Percentiles rank a stretch among this genome's conserved stretches.
These are phyloP conservation scores for Pseudogymnoascus verrucosus DNA, from an alignment of 2,329 filamentous ascomycete genomes.

Conservation along the genomic window DNA sequence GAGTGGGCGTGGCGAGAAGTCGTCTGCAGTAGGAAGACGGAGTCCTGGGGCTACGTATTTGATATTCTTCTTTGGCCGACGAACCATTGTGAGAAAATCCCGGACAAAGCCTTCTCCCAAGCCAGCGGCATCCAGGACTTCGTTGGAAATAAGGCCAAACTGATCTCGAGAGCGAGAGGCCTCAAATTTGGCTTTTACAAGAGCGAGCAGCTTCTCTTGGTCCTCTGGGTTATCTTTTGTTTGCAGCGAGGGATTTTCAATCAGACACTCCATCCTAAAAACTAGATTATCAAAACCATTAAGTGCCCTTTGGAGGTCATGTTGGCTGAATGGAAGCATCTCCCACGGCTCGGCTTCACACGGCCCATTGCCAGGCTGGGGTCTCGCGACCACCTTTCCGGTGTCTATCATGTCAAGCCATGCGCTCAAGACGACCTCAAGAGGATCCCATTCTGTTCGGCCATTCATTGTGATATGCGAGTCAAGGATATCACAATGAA, in stretches of 20 bases:
- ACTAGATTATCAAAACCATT: conserved; percentile 11
- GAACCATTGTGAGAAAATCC: conserved; percentile 1
- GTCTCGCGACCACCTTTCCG: conserved; percentile 14
- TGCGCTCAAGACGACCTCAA: conserved; percentile 16
- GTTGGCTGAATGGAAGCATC: conserved; percentile 13
- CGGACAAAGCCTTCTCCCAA: conserved; percentile 5
- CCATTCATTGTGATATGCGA: conserved; percentile 12
- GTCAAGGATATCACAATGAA: conserved; percentile 10
- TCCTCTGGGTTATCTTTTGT: conserved; percentile 11
- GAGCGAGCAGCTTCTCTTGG: conserved; percentile 6
- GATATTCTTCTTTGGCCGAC: too few relatives aligned
- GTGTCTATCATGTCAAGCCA: conserved; percentile 17
- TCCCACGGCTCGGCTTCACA: conserved; percentile 16
- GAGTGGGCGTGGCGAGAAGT: too few relatives aligned
- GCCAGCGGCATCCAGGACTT: conserved; percentile 10
- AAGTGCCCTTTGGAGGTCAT: conserved; percentile 4
- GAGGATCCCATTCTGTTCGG: conserved; percentile 17
- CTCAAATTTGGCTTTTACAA: conserved; percentile 4
- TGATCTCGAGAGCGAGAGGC: background rate
- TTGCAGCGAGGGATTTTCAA: background rate
- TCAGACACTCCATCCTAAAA: background rate
- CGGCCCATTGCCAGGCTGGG: background rate
- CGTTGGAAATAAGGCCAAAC: conserved; percentile 9
- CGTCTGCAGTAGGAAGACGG: too few relatives aligned
- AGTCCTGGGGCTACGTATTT: too few relatives aligned